A percentile compares a stretch with the other conserved stretches of the same genome.
Evolutionary conservation across 768 basidiomycete species (phyloP).

Genomic region (Mycena kentingensis): DNA sequence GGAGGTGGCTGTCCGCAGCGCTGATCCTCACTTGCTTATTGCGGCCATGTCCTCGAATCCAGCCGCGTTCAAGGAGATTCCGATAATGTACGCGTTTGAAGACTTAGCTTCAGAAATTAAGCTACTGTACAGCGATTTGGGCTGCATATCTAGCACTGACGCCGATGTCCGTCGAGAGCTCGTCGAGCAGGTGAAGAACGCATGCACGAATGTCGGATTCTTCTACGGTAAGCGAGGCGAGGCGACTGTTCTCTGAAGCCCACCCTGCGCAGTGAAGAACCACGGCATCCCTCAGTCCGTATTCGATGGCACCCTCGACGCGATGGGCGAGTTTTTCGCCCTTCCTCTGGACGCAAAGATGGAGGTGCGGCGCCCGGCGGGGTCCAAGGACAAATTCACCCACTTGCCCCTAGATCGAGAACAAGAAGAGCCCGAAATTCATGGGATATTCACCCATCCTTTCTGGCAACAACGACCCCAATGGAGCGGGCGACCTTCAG

Average conservation of each 20-base stretch:
- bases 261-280: conserved; percentile 58
- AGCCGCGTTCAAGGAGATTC: conserved; percentile 35
- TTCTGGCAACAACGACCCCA: conserved; percentile 74
- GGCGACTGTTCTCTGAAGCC: neutral
- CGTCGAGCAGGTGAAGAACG: conserved; percentile 63
- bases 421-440: conserved; percentile 68
- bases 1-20: too few relatives aligned
- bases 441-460: conserved; percentile 74
- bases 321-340: conserved; percentile 65
- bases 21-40: too few relatives aligned
- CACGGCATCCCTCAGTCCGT: conserved; percentile 66
- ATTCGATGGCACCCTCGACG: conserved; percentile 47
- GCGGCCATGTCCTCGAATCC: too few relatives aligned
- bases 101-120: neutral
- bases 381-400: neutral
- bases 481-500: conserved; percentile 83
- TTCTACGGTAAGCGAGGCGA: conserved; percentile 62
- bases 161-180: conserved; percentile 43
- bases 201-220: conserved; percentile 82
- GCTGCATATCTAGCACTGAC: conserved; percentile 40
- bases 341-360: conserved; percentile 65
- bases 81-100: conserved; percentile 37
- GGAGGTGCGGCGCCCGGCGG: conserved; percentile 44
- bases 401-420: conserved; percentile 57
- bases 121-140: conserved; percentile 43